These are phyloP conservation scores for Podospora pseudocomata DNA, from an alignment of 495 filamentous ascomycete species.

Conservation along the genomic window DNA sequence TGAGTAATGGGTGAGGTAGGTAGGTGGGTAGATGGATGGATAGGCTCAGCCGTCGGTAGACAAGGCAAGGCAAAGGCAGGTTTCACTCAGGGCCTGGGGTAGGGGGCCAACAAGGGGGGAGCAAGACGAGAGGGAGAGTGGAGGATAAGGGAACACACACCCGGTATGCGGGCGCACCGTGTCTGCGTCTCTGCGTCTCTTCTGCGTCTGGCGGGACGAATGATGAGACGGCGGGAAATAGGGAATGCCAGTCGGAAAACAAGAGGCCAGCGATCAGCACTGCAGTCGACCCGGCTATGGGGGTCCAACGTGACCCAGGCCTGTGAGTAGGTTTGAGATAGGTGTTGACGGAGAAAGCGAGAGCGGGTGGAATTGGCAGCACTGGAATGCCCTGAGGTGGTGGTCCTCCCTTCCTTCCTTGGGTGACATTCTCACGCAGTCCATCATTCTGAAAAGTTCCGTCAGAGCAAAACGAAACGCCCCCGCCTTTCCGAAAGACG, in stretches of 20 bases:
- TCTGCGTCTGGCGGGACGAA: constrained; percentile 13
- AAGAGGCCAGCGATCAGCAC: constrained; percentile 17
- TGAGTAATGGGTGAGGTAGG: background rate
- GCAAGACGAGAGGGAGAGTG: background rate
- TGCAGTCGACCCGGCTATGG: constrained; percentile 13
- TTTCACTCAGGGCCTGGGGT: background rate
- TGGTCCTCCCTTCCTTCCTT: constrained; percentile 5
- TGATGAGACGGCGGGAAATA: constrained; percentile 21
- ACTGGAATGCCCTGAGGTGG: background rate
- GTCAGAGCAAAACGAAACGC: constrained; percentile 1
- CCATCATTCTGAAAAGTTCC: background rate
- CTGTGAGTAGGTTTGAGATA: background rate
- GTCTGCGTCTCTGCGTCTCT: background rate
- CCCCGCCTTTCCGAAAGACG: constrained; percentile 17
- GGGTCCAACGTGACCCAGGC: constrained; percentile 7
- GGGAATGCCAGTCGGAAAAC: constrained; percentile 19
- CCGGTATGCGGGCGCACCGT: constrained; percentile 3
- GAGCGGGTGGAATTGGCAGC: background rate
- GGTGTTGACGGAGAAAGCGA: background rate
- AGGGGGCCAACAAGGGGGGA: background rate
- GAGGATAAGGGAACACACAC: background rate
- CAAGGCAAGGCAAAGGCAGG: background rate
- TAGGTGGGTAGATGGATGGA: background rate
- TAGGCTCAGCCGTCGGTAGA: background rate
- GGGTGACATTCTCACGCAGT: constrained; percentile 1